These are phyloP conservation scores for Aschersonia sp. DNA, from an alignment of 2,329 filamentous ascomycete genomes.

Conservation along the genomic window DNA sequence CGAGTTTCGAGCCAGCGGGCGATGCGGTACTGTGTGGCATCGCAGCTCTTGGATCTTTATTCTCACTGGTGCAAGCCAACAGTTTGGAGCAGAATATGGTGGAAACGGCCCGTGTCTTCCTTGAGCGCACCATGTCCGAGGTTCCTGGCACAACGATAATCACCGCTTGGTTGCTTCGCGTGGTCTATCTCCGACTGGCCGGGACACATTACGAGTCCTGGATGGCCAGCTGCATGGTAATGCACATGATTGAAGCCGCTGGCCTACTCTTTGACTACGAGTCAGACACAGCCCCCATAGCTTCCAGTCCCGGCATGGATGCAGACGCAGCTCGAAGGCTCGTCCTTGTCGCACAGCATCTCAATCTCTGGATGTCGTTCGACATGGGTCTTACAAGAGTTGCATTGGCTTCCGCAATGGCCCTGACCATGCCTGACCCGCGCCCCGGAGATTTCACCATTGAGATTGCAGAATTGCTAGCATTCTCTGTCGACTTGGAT, in stretches of 20 bases:
- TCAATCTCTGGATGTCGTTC: constrained; percentile 46
- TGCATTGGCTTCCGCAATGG: constrained; percentile 26
- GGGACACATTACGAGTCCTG: constrained; percentile 37
- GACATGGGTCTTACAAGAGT: constrained; percentile 41
- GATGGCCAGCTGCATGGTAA: constrained; percentile 41
- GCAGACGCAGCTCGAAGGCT: constrained; percentile 26
- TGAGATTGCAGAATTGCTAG: constrained; percentile 37
- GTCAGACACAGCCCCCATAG: constrained; percentile 11
- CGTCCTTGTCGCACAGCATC: constrained; percentile 36
- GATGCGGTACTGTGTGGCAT: constrained; percentile 38
- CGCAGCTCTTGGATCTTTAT: constrained; percentile 38
- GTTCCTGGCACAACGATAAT: constrained; percentile 14
- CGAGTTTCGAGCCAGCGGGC: constrained; percentile 15
- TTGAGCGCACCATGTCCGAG: background rate
- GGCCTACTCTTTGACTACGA: constrained; percentile 25
- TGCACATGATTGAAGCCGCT: constrained; percentile 43
- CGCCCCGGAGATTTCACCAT: constrained; percentile 25
- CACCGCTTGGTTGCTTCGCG: constrained; percentile 37
- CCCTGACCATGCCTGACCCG: constrained; percentile 22
- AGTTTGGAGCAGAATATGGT: constrained; percentile 29
- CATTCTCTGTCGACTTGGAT: constrained; percentile 37
- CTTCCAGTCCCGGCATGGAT: constrained; percentile 6
- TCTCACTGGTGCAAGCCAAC: constrained; percentile 27
- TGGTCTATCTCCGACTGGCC: constrained; percentile 36
- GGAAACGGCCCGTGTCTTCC: constrained; percentile 10